phyloP scores from a whole-genome alignment of 164 flowering plant species.

The Tetrastigma voinierianum region DNA sequence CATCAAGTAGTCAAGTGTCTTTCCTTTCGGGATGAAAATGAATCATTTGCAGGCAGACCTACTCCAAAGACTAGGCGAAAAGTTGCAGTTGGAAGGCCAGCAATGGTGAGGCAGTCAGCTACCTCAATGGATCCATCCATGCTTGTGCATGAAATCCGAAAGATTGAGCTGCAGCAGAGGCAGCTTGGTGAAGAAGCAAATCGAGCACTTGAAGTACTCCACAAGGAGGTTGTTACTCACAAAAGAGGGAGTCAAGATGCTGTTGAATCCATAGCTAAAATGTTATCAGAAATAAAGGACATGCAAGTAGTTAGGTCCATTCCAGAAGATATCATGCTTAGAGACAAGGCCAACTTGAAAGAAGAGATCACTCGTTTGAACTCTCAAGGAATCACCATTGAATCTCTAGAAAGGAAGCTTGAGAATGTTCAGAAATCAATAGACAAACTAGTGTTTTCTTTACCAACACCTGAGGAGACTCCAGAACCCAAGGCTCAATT shows the following conservation, averaged over 20 bases:
- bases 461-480: constrained; percentile 36
- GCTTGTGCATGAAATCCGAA: constrained; percentile 73
- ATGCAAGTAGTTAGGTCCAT: constrained; percentile 39
- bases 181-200: constrained; percentile 88
- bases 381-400: constrained; percentile 55
- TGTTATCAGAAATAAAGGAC: constrained; percentile 68
- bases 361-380: constrained; percentile 70
- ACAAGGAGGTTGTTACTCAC: constrained; percentile 68
- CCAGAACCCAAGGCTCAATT: constrained; percentile 34
- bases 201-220: constrained; percentile 74
- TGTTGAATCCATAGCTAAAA: constrained; percentile 59
- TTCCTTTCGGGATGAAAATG: constrained; percentile 38
- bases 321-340: constrained; percentile 32
- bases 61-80: constrained; percentile 16
- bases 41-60: constrained; percentile 15
- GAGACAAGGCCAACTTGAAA: constrained; percentile 52
- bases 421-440: constrained; percentile 75
- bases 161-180: constrained; percentile 68
- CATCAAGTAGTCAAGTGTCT: constrained; percentile 57
- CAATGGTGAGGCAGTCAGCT: constrained; percentile 39
- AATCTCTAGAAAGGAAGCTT: constrained; percentile 68
- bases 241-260: constrained; percentile 60
- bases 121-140: constrained; percentile 57
- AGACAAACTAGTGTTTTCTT: constrained; percentile 53
- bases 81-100: constrained; percentile 24